These are phyloP conservation scores for Oxyria digyna DNA, from an alignment of 148 eudicot species.

Conservation along the genomic window DNA sequence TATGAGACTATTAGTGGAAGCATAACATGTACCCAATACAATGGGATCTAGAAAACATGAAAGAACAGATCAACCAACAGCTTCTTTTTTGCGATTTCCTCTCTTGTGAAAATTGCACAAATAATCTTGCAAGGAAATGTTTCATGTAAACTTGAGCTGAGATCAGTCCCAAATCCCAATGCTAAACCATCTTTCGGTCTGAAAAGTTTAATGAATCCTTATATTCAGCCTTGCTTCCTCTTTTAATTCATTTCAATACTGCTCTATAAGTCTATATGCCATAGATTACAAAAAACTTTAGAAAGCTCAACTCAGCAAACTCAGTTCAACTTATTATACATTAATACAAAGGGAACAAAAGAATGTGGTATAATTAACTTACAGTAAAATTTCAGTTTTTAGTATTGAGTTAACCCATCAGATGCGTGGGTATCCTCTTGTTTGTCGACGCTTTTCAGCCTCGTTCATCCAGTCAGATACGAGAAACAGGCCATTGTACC, in stretches of 20 bases:
- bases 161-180: too few relatives aligned
- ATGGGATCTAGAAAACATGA: too few relatives aligned
- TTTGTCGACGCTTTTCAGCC: constrained; percentile 46
- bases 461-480: constrained; percentile 87
- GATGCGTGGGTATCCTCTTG: constrained; percentile 29
- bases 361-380: neutral
- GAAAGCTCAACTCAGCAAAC: neutral
- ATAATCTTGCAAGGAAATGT: neutral
- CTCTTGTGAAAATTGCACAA: neutral
- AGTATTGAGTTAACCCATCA: constrained; percentile 11
- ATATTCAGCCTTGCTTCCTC: too few relatives aligned
- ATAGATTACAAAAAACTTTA: neutral
- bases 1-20: too few relatives aligned
- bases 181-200: too few relatives aligned
- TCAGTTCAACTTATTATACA: neutral
- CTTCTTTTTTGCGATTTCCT: neutral
- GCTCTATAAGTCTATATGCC: neutral
- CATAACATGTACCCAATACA: too few relatives aligned
- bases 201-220: too few relatives aligned
- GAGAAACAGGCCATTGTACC: constrained; percentile 68
- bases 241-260: too few relatives aligned
- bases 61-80: too few relatives aligned
- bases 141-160: too few relatives aligned
- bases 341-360: neutral
- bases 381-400: neutral